These are phyloP conservation scores for Ophiosphaerella narmari DNA, from an alignment of 2,329 filamentous ascomycete species.

Conservation along the genomic window DNA sequence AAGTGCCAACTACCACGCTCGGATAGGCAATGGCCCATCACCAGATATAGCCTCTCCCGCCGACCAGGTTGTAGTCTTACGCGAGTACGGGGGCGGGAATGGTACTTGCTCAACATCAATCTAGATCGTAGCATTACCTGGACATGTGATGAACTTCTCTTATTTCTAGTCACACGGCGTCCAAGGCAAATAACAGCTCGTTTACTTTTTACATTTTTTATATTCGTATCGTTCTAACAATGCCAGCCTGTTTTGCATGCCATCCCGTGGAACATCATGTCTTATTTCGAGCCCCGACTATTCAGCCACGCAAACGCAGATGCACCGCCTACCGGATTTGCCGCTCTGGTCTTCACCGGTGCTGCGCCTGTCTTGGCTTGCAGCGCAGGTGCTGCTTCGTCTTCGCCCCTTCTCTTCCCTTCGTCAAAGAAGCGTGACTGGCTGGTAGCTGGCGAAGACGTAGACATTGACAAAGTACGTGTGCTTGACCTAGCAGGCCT, in stretches of 20 bases:
- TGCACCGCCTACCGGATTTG: constrained; percentile 88
- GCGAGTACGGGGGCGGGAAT: neutral
- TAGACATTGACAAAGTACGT: constrained; percentile 51
- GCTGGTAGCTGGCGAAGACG: constrained; percentile 31
- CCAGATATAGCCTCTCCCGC: neutral
- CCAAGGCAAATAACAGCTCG: too few relatives aligned
- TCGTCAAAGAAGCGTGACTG: constrained; percentile 58
- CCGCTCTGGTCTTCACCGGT: constrained; percentile 58
- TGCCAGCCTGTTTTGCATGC: too few relatives aligned
- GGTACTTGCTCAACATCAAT: constrained; percentile 1
- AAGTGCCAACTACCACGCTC: too few relatives aligned
- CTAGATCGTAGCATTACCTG: neutral
- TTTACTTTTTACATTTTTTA: neutral
- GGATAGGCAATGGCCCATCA: neutral
- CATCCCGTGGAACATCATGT: too few relatives aligned
- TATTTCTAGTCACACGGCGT: too few relatives aligned
- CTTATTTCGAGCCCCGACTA: constrained; percentile 33
- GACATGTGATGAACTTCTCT: too few relatives aligned
- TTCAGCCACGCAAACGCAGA: constrained; percentile 95
- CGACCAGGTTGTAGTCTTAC: constrained; percentile 2
- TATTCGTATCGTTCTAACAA: neutral
- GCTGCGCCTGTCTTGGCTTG: constrained; percentile 35
- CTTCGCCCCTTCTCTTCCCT: constrained; percentile 45
- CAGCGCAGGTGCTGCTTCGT: constrained; percentile 16
- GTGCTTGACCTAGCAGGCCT: constrained; percentile 71